Conservation (phyloP, 352 stramenopile genomes). For the Aphanomyces invadans region DNA sequence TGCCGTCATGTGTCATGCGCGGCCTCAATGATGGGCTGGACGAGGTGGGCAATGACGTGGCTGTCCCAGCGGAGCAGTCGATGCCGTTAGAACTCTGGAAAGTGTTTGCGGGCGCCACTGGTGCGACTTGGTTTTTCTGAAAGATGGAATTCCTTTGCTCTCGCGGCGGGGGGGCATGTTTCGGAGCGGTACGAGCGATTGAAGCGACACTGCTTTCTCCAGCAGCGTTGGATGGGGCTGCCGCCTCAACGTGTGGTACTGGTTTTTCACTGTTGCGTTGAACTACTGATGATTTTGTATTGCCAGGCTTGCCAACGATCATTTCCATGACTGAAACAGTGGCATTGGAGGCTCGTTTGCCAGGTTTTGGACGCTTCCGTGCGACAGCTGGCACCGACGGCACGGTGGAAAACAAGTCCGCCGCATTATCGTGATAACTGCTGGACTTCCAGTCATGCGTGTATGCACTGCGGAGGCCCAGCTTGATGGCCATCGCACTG, state of each 20-base stretch:
- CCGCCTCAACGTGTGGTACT: background rate
- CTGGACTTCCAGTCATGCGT: constrained; percentile 4
- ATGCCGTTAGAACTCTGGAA: too few species aligned
- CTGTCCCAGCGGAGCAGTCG: too few species aligned
- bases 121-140: constrained; percentile 15
- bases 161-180: too few species aligned
- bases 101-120: too few species aligned
- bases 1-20: background rate
- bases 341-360: background rate
- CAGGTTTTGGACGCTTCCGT: background rate
- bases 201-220: background rate
- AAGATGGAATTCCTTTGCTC: background rate
- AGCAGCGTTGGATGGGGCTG: background rate
- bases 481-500: constrained; percentile 17
- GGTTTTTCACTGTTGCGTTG: background rate
- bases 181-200: too few species aligned
- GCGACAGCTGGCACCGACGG: background rate
- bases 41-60: too few species aligned
- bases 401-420: constrained; percentile 14
- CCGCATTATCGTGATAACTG: constrained; percentile 18
- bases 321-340: background rate
- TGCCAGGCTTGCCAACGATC: background rate
- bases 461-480: background rate
- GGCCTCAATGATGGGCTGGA: background rate
- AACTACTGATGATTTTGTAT: background rate